Percentiles rank a stretch among this genome's conserved stretches.
Evolutionary conservation across 1,139 yeast genomes (phyloP).

Genomic region (Kurtzmaniella quercitrusa): DNA sequence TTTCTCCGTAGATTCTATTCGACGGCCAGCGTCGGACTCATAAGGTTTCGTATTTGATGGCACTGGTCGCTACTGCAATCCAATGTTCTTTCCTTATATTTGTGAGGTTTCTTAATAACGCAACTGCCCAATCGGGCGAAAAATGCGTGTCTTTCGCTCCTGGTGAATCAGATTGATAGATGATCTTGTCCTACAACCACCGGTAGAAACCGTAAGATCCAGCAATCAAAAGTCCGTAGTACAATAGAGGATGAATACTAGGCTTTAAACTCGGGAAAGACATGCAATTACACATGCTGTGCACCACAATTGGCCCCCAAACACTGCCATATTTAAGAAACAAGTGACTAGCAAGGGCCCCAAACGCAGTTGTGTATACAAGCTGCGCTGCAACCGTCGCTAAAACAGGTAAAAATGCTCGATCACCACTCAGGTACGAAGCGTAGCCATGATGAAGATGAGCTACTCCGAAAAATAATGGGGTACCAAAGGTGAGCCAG

Average conservation of each 20-base stretch:
- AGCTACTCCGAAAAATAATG: constrained; percentile 82
- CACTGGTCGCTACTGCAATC: too few relatives aligned
- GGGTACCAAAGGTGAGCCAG: constrained; percentile 43
- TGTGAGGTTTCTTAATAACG: neutral
- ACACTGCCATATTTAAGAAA: constrained; percentile 51
- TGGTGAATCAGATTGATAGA: neutral
- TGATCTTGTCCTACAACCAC: constrained; percentile 4
- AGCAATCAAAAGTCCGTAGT: constrained; percentile 36
- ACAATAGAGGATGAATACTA: constrained; percentile 18
- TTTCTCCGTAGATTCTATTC: too few relatives aligned
- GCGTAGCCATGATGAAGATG: constrained; percentile 84
- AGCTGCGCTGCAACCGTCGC: constrained; percentile 54
- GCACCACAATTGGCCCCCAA: constrained; percentile 64
- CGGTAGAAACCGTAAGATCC: constrained; percentile 40
- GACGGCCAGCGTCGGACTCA: neutral
- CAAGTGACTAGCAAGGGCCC: constrained; percentile 63
- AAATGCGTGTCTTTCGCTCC: neutral
- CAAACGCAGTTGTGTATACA: constrained; percentile 74
- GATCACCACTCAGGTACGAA: constrained; percentile 26
- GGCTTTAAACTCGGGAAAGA: constrained; percentile 61
- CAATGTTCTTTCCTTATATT: too few relatives aligned
- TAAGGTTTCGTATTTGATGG: too few relatives aligned
- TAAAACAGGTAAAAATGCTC: constrained; percentile 27
- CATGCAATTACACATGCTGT: constrained; percentile 69
- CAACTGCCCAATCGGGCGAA: neutral